phyloP scores from a whole-genome alignment of 768 basidiomycete genomes.

The Leccinum olivaceopallidum region DNA sequence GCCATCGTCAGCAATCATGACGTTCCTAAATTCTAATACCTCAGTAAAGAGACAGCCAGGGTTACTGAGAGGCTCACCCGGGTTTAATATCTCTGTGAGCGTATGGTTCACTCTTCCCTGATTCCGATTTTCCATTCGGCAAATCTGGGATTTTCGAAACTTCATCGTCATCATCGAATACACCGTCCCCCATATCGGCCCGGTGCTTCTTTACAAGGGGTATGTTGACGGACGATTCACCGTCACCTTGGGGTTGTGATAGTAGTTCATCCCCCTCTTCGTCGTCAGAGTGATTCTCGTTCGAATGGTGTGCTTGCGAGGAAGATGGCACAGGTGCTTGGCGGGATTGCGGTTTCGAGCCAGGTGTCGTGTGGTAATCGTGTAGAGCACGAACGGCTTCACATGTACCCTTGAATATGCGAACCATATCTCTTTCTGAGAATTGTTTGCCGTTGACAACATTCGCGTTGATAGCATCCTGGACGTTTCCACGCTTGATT shows the following conservation, averaged over 20 bases:
- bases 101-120: constrained; percentile 68
- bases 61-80: constrained; percentile 54
- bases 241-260: constrained; percentile 74
- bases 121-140: constrained; percentile 35
- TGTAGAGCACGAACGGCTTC: constrained; percentile 95
- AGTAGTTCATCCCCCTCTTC: constrained; percentile 70
- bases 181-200: constrained; percentile 54
- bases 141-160: constrained; percentile 42
- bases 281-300: constrained; percentile 43
- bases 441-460: constrained; percentile 81
- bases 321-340: constrained; percentile 25
- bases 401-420: constrained; percentile 92
- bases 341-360: constrained; percentile 24
- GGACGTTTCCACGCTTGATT: constrained; percentile 85
- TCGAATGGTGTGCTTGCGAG: constrained; percentile 18
- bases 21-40: constrained; percentile 56
- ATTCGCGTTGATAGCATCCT: constrained; percentile 90
- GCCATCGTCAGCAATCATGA: constrained; percentile 96
- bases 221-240: constrained; percentile 42
- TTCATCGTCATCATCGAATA: constrained; percentile 77
- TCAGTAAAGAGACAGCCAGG: constrained; percentile 7
- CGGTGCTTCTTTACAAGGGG: constrained; percentile 61
- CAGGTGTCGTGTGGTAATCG: constrained; percentile 61
- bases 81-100: constrained; percentile 98
- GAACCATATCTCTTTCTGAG: constrained; percentile 85